Percentiles rank a stretch among this genome's conserved stretches.
These are phyloP conservation scores for Tylopilus intermedius DNA, from an alignment of 768 basidiomycete genomes.

Conservation along the genomic window DNA sequence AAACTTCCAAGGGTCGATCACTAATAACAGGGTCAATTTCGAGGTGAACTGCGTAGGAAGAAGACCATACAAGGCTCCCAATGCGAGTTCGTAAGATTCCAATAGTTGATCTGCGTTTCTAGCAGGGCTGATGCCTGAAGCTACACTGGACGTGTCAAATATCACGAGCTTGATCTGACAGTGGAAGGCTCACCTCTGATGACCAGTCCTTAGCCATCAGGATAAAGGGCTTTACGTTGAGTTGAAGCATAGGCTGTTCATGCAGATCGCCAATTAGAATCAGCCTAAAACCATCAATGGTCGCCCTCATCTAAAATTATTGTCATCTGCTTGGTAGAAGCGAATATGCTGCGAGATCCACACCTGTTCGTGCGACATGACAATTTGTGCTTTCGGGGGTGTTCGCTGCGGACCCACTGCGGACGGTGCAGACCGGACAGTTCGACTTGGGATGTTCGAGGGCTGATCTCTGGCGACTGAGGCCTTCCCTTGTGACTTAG, in stretches of 20 bases:
- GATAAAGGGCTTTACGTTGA: conserved; percentile 81
- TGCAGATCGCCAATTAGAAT: conserved; percentile 93
- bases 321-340: conserved; percentile 1
- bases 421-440: conserved; percentile 4
- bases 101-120: conserved; percentile 83
- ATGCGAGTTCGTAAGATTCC: conserved; percentile 95
- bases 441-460: conserved; percentile 6
- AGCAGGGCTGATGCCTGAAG: conserved; percentile 79
- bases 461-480: conserved; percentile 3
- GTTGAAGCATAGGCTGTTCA: conserved; percentile 89
- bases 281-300: conserved; percentile 87
- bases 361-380: conserved; percentile 83
- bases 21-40: conserved; percentile 33
- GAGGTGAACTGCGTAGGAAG: neutral
- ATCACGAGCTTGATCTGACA: neutral
- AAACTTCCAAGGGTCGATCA: conserved; percentile 96
- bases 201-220: conserved; percentile 91
- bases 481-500: conserved; percentile 32
- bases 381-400: conserved; percentile 37
- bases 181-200: conserved; percentile 54
- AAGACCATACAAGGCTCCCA: conserved; percentile 82
- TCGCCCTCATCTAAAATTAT: conserved; percentile 63
- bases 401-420: conserved; percentile 9
- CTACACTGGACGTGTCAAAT: conserved; percentile 36
- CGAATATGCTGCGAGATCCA: conserved; percentile 9